Percentiles rank a stretch among this genome's conserved stretches.
Evolutionary conservation across 768 basidiomycete species (phyloP).

Genomic region (Lactarius sanguifluus): DNA sequence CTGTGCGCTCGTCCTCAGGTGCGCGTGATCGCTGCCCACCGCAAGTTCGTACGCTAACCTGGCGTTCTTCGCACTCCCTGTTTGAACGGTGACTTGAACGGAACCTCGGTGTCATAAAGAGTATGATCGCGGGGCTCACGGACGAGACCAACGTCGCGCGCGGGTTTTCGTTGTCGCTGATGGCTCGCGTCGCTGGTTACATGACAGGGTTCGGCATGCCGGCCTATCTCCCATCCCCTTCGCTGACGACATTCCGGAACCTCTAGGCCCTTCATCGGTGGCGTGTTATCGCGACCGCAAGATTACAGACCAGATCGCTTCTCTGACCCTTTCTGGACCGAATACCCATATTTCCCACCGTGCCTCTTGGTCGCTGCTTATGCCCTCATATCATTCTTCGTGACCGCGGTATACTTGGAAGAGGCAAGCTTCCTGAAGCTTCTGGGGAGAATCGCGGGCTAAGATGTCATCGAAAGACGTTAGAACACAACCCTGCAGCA

Average conservation of each 20-base stretch:
- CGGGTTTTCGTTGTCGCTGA: slow-evolving; percentile 40
- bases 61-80: slow-evolving; percentile 10
- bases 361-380: too few relatives aligned
- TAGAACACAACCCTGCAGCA: background rate
- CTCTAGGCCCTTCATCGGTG: too few relatives aligned
- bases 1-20: slow-evolving; percentile 34
- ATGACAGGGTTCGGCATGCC: slow-evolving; percentile 17
- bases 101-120: slow-evolving; percentile 64
- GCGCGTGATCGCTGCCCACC: background rate
- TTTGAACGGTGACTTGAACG: slow-evolving; percentile 19
- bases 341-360: too few relatives aligned
- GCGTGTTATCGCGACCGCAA: too few relatives aligned
- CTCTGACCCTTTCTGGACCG: too few relatives aligned
- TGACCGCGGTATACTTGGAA: slow-evolving; percentile 17
- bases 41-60: background rate
- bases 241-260: too few relatives aligned
- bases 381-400: slow-evolving; percentile 20
- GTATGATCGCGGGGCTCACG: slow-evolving; percentile 64
- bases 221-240: too few relatives aligned
- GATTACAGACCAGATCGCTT: too few relatives aligned
- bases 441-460: background rate
- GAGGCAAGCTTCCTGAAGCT: slow-evolving; percentile 7
- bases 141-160: slow-evolving; percentile 56
- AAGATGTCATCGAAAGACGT: slow-evolving; percentile 9
- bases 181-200: slow-evolving; percentile 28